These are phyloP conservation scores for Ceratobasidium sp. DNA, from an alignment of 1,284 basidiomycete species.

Conservation along the genomic window DNA sequence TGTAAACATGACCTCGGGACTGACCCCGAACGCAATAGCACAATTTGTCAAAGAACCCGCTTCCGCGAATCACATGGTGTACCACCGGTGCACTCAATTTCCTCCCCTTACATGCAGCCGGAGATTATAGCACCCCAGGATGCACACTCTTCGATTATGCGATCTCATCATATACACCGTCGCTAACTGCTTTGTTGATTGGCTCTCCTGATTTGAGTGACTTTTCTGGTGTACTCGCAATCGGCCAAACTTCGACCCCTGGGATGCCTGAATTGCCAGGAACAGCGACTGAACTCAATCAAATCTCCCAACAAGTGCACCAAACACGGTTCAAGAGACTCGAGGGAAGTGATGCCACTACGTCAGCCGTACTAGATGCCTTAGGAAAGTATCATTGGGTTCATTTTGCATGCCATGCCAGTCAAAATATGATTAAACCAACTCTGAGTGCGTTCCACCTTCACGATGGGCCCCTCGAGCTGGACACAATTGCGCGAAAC, in stretches of 20 bases:
- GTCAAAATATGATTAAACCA: slow-evolving; percentile 12
- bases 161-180: slow-evolving; percentile 2
- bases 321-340: not conserved
- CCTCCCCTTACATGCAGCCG: slow-evolving; percentile 2
- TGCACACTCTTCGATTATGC: not conserved
- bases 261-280: not conserved
- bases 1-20: too few species aligned
- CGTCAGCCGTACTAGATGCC: slow-evolving; percentile 29
- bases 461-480: slow-evolving; percentile 1
- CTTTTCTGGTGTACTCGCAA: not conserved
- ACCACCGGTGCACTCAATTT: slow-evolving; percentile 2
- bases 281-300: not conserved
- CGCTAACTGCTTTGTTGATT: not conserved
- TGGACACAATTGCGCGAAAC: not conserved
- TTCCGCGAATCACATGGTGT: not conserved
- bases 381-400: slow-evolving; percentile 18
- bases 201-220: not conserved
- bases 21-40: not conserved
- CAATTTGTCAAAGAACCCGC: not conserved
- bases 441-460: slow-evolving; percentile 18
- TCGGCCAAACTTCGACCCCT: slow-evolving; percentile 1
- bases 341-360: not conserved
- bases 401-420: slow-evolving; percentile 35
- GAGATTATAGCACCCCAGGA: not conserved
- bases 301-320: not conserved